Evolutionary conservation across 768 basidiomycete species (phyloP), one percentile per base, ranked within the genome.

Genomic region (Tylopilus felleus): DNA sequence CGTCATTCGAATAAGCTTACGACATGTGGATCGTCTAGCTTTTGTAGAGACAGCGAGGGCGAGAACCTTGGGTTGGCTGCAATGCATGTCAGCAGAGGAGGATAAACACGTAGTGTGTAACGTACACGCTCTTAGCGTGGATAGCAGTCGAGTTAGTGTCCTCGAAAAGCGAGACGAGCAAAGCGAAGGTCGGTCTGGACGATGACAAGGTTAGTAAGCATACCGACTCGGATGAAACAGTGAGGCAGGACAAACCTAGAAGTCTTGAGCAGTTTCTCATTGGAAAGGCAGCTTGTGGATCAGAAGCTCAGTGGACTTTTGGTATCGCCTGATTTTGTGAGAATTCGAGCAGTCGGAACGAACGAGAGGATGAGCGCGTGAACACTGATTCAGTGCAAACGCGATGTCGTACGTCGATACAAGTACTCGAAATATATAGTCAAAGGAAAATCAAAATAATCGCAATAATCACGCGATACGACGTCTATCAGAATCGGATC

Each of bases 221-320:
- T 27, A n/a, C n/a, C n/a, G n/a, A n/a, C n/a, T n/a, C n/a, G n/a
- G n/a, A n/a, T n/a, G n/a, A n/a, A n/a, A n/a, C n/a, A n/a, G n/a
- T n/a, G n/a, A n/a, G n/a, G n/a, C n/a, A n/a, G n/a, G 10, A 71
- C 77, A 29, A 41, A 87, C 87, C 80, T 93, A 92, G 81, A 90
- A 93, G 67, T 92, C 90, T 74, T 91, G 88, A 29, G 91, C 89
- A 62, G 93, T 93, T 73, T 93, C 92, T 59, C 90, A 84, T 77
- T 93, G 88, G 86, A 93, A 93, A 51, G 90, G 90, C 51, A 92
- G 82, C 75, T 91, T 93, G 67, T 89, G 82, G 68, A 93, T 91
- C 50, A 93, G 78, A 55, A 91, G 78, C 75, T 93, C 88, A 49
- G 89, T 91, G 57, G 87, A 90, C 76, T 88, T 90, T 75, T 93